phyloP scores from a whole-genome alignment of 2,329 filamentous ascomycete species.

The Kalmusia sp. region DNA sequence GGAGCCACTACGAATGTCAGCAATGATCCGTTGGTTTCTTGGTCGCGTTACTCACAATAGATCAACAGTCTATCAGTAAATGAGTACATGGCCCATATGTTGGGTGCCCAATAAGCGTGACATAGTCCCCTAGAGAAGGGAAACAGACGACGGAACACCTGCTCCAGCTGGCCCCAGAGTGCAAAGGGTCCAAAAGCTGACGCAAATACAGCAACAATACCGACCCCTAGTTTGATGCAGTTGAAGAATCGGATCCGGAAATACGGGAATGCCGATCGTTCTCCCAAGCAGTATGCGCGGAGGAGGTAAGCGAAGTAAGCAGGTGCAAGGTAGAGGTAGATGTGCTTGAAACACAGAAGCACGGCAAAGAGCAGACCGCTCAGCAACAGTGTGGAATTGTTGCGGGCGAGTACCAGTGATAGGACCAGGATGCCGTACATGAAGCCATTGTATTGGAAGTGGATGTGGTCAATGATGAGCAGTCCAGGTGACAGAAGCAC shows the following conservation, averaged over 20 bases:
- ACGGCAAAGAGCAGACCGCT: slow-evolving; percentile 86
- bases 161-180: slow-evolving; percentile 79
- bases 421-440: slow-evolving; percentile 90
- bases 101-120: slow-evolving; percentile 98
- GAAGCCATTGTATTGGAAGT: slow-evolving; percentile 99
- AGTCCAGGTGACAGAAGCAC: slow-evolving; percentile 91
- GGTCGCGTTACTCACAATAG: slow-evolving; percentile 63
- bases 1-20: slow-evolving; percentile 73
- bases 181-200: slow-evolving; percentile 91
- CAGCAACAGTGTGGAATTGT: slow-evolving; percentile 74
- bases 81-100: slow-evolving; percentile 96
- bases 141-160: slow-evolving; percentile 84
- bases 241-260: slow-evolving; percentile 75
- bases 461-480: slow-evolving; percentile 96
- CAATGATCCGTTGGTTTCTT: slow-evolving; percentile 5
- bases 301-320: slow-evolving; percentile 95
- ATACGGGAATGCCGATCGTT: slow-evolving; percentile 74
- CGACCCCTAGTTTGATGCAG: slow-evolving; percentile 79
- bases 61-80: slow-evolving; percentile 87
- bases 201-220: slow-evolving; percentile 74
- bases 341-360: slow-evolving; percentile 94
- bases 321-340: slow-evolving; percentile 94
- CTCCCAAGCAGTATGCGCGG: slow-evolving; percentile 85
- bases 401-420: slow-evolving; percentile 82
- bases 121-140: slow-evolving; percentile 93